These are phyloP conservation scores for Solanum paucissectum DNA, from an alignment of 257 asterid species.

Conservation along the genomic window DNA sequence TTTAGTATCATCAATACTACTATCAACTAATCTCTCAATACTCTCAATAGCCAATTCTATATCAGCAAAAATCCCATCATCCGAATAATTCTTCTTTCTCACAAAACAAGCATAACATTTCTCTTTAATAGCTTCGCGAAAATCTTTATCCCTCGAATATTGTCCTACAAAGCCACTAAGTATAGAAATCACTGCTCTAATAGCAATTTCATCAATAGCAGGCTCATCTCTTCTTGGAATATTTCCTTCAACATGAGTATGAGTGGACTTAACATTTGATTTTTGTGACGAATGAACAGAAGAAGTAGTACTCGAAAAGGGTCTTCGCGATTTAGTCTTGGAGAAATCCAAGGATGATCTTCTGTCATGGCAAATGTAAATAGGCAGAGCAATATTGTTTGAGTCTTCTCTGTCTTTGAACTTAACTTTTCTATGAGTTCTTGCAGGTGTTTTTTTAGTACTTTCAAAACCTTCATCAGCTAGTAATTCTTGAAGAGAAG, in stretches of 20 bases:
- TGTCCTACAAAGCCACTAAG: conserved; percentile 46
- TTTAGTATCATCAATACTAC: conserved; percentile 9
- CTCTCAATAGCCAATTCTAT: conserved; percentile 43
- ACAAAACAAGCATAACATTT: conserved; percentile 43
- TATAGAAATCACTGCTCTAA: conserved; percentile 56
- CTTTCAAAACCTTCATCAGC: conserved; percentile 46
- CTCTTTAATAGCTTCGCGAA: conserved; percentile 23
- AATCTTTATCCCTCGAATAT: conserved; percentile 29
- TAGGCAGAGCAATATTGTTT: conserved; percentile 30
- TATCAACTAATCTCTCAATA: conserved; percentile 40
- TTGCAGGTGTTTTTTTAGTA: conserved; percentile 8
- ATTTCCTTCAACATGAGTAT: not conserved
- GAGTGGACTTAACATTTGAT: conserved; percentile 9
- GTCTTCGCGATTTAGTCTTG: conserved; percentile 11
- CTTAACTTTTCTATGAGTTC: conserved; percentile 39
- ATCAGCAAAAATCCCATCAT: conserved; percentile 17
- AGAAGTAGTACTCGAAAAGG: conserved; percentile 24
- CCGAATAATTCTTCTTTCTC: conserved; percentile 9
- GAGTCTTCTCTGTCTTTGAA: conserved; percentile 39
- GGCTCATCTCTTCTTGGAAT: conserved; percentile 34
- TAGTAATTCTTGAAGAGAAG: conserved; percentile 63
- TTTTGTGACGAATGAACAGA: conserved; percentile 27
- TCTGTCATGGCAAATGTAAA: conserved; percentile 64
- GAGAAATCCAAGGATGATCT: conserved; percentile 34
- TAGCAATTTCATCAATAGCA: conserved; percentile 53